Conservation (phyloP, 2,329 filamentous ascomycete species). For the Fusarium sulawesiense region DNA sequence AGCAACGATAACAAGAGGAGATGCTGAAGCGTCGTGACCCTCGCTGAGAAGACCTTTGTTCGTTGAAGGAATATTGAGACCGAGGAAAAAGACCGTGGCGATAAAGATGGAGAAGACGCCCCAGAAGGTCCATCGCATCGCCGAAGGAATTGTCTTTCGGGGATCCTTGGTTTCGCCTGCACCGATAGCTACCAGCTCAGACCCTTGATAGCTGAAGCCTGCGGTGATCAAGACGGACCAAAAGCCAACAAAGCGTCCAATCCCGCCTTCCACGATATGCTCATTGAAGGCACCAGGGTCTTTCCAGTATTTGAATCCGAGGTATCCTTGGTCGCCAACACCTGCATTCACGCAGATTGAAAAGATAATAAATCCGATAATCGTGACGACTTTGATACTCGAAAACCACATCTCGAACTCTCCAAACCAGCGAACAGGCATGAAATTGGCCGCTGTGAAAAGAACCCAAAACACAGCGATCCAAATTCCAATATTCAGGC, state of each 20-base stretch:
- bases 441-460: constrained; percentile 66
- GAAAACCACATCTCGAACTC: constrained; percentile 73
- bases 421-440: constrained; percentile 67
- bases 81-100: constrained; percentile 19
- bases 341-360: constrained; percentile 60
- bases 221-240: constrained; percentile 68
- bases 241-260: constrained; percentile 68
- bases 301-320: constrained; percentile 55
- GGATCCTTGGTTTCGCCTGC: constrained; percentile 51
- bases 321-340: constrained; percentile 63
- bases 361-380: constrained; percentile 67
- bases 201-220: constrained; percentile 54
- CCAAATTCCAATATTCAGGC: constrained; percentile 66
- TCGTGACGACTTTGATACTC: constrained; percentile 68
- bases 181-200: constrained; percentile 47
- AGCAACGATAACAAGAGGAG: constrained; percentile 75
- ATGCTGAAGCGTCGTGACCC: constrained; percentile 62
- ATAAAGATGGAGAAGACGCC: constrained; percentile 33
- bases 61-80: constrained; percentile 18
- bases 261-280: constrained; percentile 58
- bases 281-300: constrained; percentile 60
- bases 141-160: constrained; percentile 48
- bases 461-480: constrained; percentile 68
- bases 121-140: constrained; percentile 47
- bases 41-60: constrained; percentile 66